These are phyloP conservation scores for Colletotrichum salicis DNA, from an alignment of 2,329 filamentous ascomycete species.

Conservation along the genomic window DNA sequence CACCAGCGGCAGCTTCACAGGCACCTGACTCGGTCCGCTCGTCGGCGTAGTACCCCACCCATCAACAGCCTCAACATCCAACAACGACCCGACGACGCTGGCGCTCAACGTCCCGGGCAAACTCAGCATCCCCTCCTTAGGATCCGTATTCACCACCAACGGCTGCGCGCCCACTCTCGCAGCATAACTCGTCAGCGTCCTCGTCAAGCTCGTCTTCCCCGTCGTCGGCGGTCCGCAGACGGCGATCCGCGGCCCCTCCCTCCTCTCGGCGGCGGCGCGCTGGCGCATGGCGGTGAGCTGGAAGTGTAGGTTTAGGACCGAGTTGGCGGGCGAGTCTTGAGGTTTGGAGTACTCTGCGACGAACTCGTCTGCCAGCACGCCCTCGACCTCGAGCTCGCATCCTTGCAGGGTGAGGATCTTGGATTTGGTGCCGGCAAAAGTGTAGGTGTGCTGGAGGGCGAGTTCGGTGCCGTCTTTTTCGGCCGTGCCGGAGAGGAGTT, in stretches of 20 bases:
- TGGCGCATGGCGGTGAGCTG: slow-evolving; percentile 80
- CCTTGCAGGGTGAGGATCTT: slow-evolving; percentile 94
- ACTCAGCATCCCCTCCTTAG: slow-evolving; percentile 80
- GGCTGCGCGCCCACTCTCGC: slow-evolving; percentile 79
- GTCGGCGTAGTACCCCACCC: slow-evolving; percentile 92
- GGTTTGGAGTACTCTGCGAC: slow-evolving; percentile 72
- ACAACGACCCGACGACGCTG: slow-evolving; percentile 84
- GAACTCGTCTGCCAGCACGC: slow-evolving; percentile 63
- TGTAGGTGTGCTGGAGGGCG: slow-evolving; percentile 81
- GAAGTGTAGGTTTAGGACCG: slow-evolving; percentile 88
- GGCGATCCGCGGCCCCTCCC: slow-evolving; percentile 81
- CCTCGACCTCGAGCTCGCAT: slow-evolving; percentile 83
- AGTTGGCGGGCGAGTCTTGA: slow-evolving; percentile 83
- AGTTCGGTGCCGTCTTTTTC: slow-evolving; percentile 97
- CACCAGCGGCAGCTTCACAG: slow-evolving; percentile 90
- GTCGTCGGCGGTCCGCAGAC: slow-evolving; percentile 81
- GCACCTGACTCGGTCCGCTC: slow-evolving; percentile 86
- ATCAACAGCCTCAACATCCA: slow-evolving; percentile 82
- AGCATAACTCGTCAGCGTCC: slow-evolving; percentile 82
- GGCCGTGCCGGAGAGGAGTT: slow-evolving; percentile 83
- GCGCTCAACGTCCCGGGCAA: slow-evolving; percentile 86
- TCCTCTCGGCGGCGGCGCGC: slow-evolving; percentile 59
- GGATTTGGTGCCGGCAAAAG: slow-evolving; percentile 82
- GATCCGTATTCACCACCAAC: slow-evolving; percentile 85
- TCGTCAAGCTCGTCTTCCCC: slow-evolving; percentile 86